phyloP scores from a whole-genome alignment of 192 early-diverging fungal species.

The Mortierella alpina region DNA sequence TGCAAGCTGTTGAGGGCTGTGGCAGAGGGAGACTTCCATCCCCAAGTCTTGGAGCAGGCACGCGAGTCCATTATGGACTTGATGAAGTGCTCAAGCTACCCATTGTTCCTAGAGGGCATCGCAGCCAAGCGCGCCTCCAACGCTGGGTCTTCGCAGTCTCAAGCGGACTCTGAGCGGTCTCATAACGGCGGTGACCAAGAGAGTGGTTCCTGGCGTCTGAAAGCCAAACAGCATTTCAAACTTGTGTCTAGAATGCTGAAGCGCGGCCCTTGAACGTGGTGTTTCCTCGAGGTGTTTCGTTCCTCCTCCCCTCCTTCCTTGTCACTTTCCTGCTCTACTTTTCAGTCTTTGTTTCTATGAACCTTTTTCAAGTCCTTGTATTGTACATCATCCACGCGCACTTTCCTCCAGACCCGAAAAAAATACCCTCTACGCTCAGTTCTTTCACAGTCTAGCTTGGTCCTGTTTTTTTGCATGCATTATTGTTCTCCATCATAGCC shows the following conservation, averaged over 20 bases:
- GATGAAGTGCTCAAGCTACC: conserved; percentile 55
- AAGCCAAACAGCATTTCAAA: conserved; percentile 50
- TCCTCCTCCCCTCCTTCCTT: not conserved
- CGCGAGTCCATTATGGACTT: conserved; percentile 51
- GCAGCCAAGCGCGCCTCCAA: conserved; percentile 42
- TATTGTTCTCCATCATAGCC: no score
- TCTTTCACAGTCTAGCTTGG: no score
- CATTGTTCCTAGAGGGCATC: conserved; percentile 44
- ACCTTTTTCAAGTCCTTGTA: not conserved
- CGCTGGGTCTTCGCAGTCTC: conserved; percentile 33
- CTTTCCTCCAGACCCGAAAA: no score
- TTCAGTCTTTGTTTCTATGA: not conserved
- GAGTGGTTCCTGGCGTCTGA: conserved; percentile 30
- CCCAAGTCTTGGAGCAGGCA: conserved; percentile 42
- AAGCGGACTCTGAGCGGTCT: conserved; percentile 29
- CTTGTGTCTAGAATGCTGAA: conserved; percentile 51
- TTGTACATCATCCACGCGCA: no score
- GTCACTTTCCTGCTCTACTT: not conserved
- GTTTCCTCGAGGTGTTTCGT: not conserved
- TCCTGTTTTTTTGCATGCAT: no score
- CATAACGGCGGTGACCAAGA: conserved; percentile 12
- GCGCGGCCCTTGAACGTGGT: conserved; percentile 30
- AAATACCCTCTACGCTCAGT: no score
- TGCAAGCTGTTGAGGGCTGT: conserved; percentile 35
- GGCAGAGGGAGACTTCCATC: conserved; percentile 41